Evolutionary conservation across 176 grass and related monocot species (phyloP), one percentile per base, ranked within the genome.

Genomic region (Lolium perenne): DNA sequence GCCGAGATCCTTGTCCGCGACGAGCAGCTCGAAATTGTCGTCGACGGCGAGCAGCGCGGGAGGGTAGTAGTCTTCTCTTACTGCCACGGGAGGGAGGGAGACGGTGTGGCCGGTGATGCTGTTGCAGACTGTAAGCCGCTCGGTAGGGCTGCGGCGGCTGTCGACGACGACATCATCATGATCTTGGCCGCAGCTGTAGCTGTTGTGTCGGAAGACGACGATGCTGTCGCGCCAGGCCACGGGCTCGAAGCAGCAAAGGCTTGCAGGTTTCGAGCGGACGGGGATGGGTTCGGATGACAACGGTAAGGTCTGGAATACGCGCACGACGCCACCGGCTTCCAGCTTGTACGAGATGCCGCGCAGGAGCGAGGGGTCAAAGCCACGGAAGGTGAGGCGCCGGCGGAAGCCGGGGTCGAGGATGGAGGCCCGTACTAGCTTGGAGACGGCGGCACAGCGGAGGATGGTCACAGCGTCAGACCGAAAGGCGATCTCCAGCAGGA

Each of bases 21-120:
- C 48, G 1, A 87, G 77, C 69, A 81, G 14, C 85, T 74, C 5
- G 78, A 87, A 81, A n/a, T 8, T 25, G 77, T 14, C 10, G 26
- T 18, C 60, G 49, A 67, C 79, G 7, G 29, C 6, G 71, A 87
- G 71, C 61, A 87, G 5, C 25, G 51, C 77, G 1, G 11, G 48
- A 22, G 22, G 14, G 71, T 47, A 59, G 26, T 47, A 0, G 20
- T 17, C 6, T 55, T 13, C 10, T 0, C n/a, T 6, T 15, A 41
- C 8, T 3, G 40, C 1, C 8, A 71, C 2, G 25, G 58, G 14
- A 14, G 21, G 54, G 8, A 50, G 54, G 4, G 0, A 0, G 7
- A n/a, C 0, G 48, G 1, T 20, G 40, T 56, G 9, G 47, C 59
- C 59, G 16, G 79, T 76, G 0, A 87, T 7, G 32, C 8, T 76